Percentiles rank a stretch among this genome's conserved stretches.
phyloP scores from a whole-genome alignment of 2,329 filamentous ascomycete species.

The Beauveria asiatica region DNA sequence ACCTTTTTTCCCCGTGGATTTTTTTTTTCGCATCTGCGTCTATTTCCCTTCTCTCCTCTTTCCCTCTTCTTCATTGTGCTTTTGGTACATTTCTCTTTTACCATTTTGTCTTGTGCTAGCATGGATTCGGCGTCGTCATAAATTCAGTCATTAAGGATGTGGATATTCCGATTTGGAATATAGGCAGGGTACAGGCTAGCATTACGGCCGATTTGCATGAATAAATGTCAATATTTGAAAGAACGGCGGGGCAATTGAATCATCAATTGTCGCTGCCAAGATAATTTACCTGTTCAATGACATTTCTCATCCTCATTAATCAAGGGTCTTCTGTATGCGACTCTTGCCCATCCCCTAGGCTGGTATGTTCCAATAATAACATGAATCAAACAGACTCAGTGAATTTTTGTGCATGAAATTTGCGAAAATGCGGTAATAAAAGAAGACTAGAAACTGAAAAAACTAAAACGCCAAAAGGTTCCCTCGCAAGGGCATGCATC shows the following conservation, averaged over 20 bases:
- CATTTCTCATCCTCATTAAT: constrained; percentile 3
- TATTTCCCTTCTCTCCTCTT: neutral
- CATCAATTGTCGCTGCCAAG: neutral
- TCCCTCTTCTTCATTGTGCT: neutral
- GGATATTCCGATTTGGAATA: neutral
- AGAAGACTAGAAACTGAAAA: neutral
- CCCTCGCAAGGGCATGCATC: neutral
- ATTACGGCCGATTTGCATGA: neutral
- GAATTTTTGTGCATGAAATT: neutral
- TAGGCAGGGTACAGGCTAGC: neutral
- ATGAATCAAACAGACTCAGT: neutral
- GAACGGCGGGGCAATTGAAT: neutral
- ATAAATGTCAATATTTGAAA: neutral
- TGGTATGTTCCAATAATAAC: neutral
- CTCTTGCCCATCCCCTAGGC: neutral
- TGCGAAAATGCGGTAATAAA: neutral
- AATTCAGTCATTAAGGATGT: neutral
- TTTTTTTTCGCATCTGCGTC: neutral
- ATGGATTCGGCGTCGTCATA: neutral
- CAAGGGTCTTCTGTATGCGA: neutral
- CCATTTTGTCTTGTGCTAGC: neutral
- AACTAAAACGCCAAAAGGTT: neutral
- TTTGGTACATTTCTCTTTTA: neutral
- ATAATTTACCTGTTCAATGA: neutral
- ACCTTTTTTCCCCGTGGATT: neutral